A percentile compares a stretch with the other conserved stretches of the same genome.
Conservation (phyloP, 352 stramenopile species). For the Pythium biforme region DNA sequence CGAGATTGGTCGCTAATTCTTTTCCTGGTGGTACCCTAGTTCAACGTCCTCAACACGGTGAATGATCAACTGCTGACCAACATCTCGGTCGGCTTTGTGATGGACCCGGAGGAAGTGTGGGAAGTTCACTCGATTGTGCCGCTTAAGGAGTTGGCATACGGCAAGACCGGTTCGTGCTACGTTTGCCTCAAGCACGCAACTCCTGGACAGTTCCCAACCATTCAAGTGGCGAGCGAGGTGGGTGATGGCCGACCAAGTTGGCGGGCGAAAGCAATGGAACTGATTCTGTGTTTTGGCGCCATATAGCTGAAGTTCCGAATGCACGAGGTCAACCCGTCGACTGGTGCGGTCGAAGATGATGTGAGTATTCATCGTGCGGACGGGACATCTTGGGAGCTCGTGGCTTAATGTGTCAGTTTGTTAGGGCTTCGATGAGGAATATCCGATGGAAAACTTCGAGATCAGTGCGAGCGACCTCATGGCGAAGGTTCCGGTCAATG, state of each 20-base stretch:
- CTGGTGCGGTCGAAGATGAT: constrained; percentile 86
- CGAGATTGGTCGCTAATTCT: constrained; percentile 6
- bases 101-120: constrained; percentile 92
- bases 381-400: constrained; percentile 10
- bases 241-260: constrained; percentile 1
- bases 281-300: neutral
- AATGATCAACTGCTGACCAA: constrained; percentile 96
- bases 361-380: constrained; percentile 25
- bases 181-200: constrained; percentile 89
- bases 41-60: constrained; percentile 98
- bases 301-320: constrained; percentile 93
- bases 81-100: constrained; percentile 90
- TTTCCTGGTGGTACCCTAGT: constrained; percentile 73
- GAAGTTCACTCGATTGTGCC: constrained; percentile 89
- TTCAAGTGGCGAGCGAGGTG: constrained; percentile 92
- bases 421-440: constrained; percentile 97
- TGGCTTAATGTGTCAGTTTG: neutral
- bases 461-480: constrained; percentile 96
- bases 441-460: constrained; percentile 97
- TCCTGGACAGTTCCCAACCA: constrained; percentile 74
- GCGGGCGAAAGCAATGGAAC: too few species aligned
- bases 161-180: constrained; percentile 93
- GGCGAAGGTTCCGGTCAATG: constrained; percentile 93
- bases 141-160: constrained; percentile 89
- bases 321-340: constrained; percentile 94